Base-by-base conservation (phyloP, 2,329 filamentous ascomycete genomes). In the Myriangium duriaei region DNA sequence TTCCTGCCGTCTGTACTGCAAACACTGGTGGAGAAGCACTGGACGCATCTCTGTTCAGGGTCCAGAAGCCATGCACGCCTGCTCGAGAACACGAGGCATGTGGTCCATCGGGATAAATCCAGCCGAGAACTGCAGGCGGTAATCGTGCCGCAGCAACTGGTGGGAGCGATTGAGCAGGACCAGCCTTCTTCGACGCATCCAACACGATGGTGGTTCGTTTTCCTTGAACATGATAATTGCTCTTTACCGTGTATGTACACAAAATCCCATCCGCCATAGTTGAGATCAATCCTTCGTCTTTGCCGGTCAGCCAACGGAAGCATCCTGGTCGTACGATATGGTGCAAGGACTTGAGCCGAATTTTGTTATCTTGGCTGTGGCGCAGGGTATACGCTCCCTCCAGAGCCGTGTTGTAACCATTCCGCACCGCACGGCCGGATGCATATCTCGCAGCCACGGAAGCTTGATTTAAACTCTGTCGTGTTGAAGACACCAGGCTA, bases 281-380 rank as follows among this genome's bases (percentile, higher is more conserved):
- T 38, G 73, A 78, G 13, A 88, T 64, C 4, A 68, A 68, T 40
- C 77, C 74, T 21, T 71, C 69, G 42, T 69, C 74, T 48, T 69
- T 74, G 21, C 74, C 71, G 16, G 69, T 71, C 32, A 81, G 63
- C 74, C 81, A 81, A 1, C 68, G 63, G 3, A 81, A 71, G 49
- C 78, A 82, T 3, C 69, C 66, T 5, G 69, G 64, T 2, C 68
- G 68, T 2, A 76, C 72, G 11, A 61, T 61, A 11, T 66, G 61
- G 16, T 65, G 55, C 32, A 71, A 69, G 9, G 63, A 60, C 9
- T 80, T 81, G 18, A 85, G 63, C 32, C 79, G 72, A 30, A 86
- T 71, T 45, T 83, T 74, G 56, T 83, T 85, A 53, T 85, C 81
- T 9, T 77, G 77, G 0, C 74, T 81, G 49, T 85, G 80, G 32